Conservation (phyloP, 352 stramenopile species). For the Phytophthora foliorum region DNA sequence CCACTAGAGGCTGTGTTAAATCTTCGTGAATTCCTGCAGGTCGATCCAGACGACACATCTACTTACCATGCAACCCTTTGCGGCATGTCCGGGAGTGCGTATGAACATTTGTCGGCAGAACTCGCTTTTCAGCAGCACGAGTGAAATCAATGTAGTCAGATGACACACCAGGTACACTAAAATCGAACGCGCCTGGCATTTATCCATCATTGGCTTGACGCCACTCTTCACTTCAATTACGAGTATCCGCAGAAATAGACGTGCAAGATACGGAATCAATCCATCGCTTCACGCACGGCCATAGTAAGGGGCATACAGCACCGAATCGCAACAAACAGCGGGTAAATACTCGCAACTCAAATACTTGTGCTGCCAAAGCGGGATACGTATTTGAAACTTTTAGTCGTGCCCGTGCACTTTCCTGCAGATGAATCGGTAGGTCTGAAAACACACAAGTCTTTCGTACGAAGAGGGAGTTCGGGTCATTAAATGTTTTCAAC, state of each 20-base stretch:
- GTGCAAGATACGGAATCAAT: not conserved
- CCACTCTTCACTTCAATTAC: too few relatives aligned
- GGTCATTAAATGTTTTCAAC: not conserved
- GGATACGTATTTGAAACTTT: conserved; percentile 15
- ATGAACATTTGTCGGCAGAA: conserved; percentile 22
- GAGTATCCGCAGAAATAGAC: too few relatives aligned
- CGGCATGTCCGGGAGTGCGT: conserved; percentile 18
- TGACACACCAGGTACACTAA: not conserved
- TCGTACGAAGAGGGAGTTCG: not conserved
- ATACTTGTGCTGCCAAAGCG: conserved; percentile 13
- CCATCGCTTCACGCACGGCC: too few relatives aligned
- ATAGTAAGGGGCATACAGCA: too few relatives aligned
- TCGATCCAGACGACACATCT: conserved; percentile 13
- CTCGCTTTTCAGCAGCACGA: not conserved
- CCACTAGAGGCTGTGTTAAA: conserved; percentile 1
- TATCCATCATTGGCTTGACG: too few relatives aligned
- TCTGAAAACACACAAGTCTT: conserved; percentile 4
- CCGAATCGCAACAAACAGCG: not conserved
- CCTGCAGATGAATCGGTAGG: conserved; percentile 5
- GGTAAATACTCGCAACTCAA: conserved; percentile 9
- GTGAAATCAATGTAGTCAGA: not conserved
- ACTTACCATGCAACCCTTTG: conserved; percentile 13
- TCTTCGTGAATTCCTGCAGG: conserved; percentile 19
- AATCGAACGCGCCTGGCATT: conserved; percentile 7
- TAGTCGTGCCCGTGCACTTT: conserved; percentile 7